These are phyloP conservation scores for Myrica gale DNA, from an alignment of 306 rosid genomes.

Conservation along the genomic window DNA sequence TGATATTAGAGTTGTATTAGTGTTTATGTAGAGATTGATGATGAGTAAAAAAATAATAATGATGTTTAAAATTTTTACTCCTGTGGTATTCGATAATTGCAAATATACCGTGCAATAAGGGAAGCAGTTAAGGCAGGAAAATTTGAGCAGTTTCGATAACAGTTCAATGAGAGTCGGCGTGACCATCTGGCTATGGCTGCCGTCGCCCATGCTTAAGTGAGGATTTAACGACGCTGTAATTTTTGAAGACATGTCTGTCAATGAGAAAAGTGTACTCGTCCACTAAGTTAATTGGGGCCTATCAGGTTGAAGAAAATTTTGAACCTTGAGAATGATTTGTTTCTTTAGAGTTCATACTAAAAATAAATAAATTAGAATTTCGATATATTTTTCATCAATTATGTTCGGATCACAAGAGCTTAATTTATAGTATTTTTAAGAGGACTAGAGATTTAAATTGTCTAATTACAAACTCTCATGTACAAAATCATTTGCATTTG, in stretches of 20 bases:
- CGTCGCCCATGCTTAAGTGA: conserved; percentile 23
- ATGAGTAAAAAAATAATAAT: no score
- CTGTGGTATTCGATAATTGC: no score
- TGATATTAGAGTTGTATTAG: no score
- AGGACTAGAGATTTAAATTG: no score
- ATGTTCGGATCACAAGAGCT: no score
- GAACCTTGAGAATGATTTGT: background rate
- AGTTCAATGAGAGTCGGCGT: conserved; percentile 54
- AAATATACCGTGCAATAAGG: conserved; percentile 59
- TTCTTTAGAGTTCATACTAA: background rate
- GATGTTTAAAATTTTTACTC: no score
- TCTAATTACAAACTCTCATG: no score
- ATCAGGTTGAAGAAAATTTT: background rate
- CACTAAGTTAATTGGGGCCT: background rate
- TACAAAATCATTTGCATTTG: no score
- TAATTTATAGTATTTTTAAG: no score
- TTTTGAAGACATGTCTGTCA: background rate
- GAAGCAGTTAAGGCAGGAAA: conserved; percentile 70
- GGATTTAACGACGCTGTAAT: background rate
- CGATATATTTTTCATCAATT: no score
- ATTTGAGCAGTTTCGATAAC: conserved; percentile 59
- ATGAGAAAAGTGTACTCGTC: background rate
- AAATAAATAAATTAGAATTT: no score
- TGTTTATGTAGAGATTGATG: no score
- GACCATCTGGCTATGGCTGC: conserved; percentile 39